Conservation (phyloP, 352 stramenopile species). For the Pythium biforme region DNA sequence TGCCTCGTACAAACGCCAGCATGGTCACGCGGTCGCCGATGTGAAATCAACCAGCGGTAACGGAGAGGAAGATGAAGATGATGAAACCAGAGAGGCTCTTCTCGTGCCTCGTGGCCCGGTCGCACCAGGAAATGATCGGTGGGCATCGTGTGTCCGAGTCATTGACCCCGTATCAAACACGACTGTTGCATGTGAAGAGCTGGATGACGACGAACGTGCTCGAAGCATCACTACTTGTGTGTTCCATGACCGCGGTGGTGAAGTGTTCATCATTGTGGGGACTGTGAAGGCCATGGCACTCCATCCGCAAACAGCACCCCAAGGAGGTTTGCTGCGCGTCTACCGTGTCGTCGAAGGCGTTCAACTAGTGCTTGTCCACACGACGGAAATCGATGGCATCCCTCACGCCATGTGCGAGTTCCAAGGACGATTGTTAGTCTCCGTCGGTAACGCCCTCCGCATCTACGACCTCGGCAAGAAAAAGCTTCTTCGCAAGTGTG, state of each 20-base stretch:
- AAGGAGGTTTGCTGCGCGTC: conserved; percentile 84
- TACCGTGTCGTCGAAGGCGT: conserved; percentile 93
- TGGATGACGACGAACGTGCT: conserved; percentile 93
- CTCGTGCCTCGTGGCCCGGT: conserved; percentile 61
- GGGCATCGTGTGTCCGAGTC: conserved; percentile 98
- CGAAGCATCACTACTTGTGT: conserved; percentile 92
- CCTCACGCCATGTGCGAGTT: conserved; percentile 97
- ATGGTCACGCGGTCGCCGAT: conserved; percentile 63
- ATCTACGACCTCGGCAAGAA: conserved; percentile 99
- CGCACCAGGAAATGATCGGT: conserved; percentile 73
- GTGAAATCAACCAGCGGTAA: conserved; percentile 37
- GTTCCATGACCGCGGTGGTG: conserved; percentile 95
- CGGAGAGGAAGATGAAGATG: conserved; percentile 86
- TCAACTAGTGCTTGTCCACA: conserved; percentile 96
- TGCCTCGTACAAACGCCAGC: conserved; percentile 87
- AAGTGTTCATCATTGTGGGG: conserved; percentile 97
- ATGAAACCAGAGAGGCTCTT: conserved; percentile 77
- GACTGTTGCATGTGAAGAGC: conserved; percentile 89
- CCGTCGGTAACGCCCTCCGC: conserved; percentile 92
- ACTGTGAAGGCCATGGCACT: conserved; percentile 95
- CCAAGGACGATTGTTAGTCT: conserved; percentile 96
- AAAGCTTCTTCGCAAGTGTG: conserved; percentile 98
- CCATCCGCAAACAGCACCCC: conserved; percentile 76
- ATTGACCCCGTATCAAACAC: conserved; percentile 92
- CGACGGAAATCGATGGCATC: conserved; percentile 95